phyloP scores from a whole-genome alignment of 2,329 filamentous ascomycete genomes.

The Tolypocladium ovalisporum region DNA sequence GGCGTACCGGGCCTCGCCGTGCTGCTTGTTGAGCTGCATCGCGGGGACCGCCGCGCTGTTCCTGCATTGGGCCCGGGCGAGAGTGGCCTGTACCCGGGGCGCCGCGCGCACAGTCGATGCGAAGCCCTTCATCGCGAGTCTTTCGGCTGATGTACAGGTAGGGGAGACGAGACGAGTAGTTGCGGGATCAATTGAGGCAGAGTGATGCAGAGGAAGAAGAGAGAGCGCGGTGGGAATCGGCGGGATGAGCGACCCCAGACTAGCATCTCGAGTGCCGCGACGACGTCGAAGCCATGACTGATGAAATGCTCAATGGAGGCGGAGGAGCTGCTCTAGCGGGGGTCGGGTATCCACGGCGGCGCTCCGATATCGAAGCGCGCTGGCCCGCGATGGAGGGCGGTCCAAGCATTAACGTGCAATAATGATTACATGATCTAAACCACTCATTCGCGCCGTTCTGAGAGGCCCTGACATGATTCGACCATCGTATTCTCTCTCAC shows the following conservation, averaged over 20 bases:
- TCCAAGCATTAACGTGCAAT: background rate
- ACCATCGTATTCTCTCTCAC: background rate
- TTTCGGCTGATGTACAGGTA: slow-evolving; percentile 1
- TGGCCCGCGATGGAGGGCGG: background rate
- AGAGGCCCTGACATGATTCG: background rate
- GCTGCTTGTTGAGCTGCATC: slow-evolving; percentile 3
- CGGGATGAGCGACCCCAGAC: background rate
- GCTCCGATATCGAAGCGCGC: slow-evolving; percentile 12
- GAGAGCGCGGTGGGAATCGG: slow-evolving; percentile 2
- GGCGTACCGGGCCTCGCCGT: slow-evolving; percentile 15
- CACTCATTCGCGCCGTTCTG: background rate
- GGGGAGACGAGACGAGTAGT: slow-evolving; percentile 1
- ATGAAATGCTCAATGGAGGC: slow-evolving; percentile 6
- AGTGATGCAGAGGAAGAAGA: slow-evolving; percentile 2
- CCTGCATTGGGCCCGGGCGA: slow-evolving; percentile 6
- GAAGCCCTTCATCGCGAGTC: background rate
- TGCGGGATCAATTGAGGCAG: background rate
- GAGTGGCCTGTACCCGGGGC: slow-evolving; percentile 10
- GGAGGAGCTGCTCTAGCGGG: slow-evolving; percentile 9
- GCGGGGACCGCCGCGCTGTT: background rate
- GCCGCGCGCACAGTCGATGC: slow-evolving; percentile 17
- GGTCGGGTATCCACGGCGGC: slow-evolving; percentile 13
- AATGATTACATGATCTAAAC: background rate
- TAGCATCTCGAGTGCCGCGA: background rate
- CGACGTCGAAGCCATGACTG: slow-evolving; percentile 4